phyloP scores from a whole-genome alignment of 306 rosid genomes.

The Carpinus viminea region DNA sequence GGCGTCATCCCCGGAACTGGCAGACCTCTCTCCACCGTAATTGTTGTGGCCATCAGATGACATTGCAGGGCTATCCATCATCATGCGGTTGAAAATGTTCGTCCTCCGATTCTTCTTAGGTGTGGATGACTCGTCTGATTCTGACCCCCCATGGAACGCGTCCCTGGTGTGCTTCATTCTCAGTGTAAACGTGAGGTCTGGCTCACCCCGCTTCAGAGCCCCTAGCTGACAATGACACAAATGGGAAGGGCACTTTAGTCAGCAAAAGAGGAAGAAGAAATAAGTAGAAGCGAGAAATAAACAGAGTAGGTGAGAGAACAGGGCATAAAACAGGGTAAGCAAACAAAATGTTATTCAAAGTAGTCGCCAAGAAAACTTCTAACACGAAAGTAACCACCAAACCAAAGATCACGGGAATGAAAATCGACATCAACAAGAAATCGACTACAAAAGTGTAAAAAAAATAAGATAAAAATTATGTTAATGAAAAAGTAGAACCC shows the following conservation, averaged over 20 bases:
- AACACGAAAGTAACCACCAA: background rate
- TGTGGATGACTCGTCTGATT: constrained; percentile 42
- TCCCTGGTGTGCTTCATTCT: constrained; percentile 25
- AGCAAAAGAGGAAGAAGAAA: background rate
- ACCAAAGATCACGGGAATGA: background rate
- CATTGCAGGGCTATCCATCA: constrained; percentile 22
- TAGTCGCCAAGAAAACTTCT: background rate
- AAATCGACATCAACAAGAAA: background rate
- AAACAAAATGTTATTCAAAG: background rate
- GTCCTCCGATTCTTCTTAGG: constrained; percentile 35
- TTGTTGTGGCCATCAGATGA: background rate
- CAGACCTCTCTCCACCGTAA: constrained; percentile 11
- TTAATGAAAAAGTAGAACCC: no score
- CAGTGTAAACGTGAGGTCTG: constrained; percentile 35
- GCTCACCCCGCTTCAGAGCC: constrained; percentile 41
- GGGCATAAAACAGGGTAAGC: background rate
- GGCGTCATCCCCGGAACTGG: constrained; percentile 28
- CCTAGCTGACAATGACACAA: constrained; percentile 28
- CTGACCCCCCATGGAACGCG: constrained; percentile 28
- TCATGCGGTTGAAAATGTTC: constrained; percentile 28
- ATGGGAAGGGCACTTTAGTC: background rate
- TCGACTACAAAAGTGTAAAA: background rate
- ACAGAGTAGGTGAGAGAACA: background rate
- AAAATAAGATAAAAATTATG: background rate
- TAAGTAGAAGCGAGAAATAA: background rate